Base-by-base conservation (phyloP, 75 land plant species). In the Cryptomeria japonica region DNA sequence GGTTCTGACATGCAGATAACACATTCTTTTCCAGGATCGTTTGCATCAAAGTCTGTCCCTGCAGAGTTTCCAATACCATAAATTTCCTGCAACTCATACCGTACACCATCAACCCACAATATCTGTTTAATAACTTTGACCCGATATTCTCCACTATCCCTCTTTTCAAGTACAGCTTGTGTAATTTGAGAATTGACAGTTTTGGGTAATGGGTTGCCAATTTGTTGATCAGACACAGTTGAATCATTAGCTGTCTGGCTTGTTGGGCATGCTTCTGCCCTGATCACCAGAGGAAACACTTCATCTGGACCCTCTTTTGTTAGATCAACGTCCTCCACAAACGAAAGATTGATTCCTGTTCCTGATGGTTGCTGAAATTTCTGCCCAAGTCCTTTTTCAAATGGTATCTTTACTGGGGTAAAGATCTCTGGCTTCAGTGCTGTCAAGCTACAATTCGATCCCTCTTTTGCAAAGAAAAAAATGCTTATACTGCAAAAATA, bases 1-100 rank as follows among this genome's bases (percentile, higher is more conserved):
- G 97, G 97, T 86, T 97, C 99, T 14, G 97, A 93, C 90, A 96
- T 86, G 89, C 99, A 97, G 15, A 97, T 97, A 18, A 97, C 99
- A 90, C 99, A 96, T 84, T 97, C 99, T 90, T 96, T 97, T 18
- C 98, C 98, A 77, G 94, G 87, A 64, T 96, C 98, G 88, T 88
- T 93, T 13, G 86, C 94, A 91, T 94, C 97, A 86, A 87, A 84
- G 22, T 90, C 96, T 42, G 85, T 87, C 51, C 94, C 97, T 47
- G 93, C 93, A 15, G 95, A 90, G 79, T 95, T 95, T 83, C 96
- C 99, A 86, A 96, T 96, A 16, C 99, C 99, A 86, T 95, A 97
- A 32, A 97, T 97, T 88, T 97, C 99, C 86, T 95, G 99, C 42
- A 97, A 88, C 89, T 96, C 99, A 87, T 96, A 97, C 85, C 98